These are phyloP conservation scores for Gastrodia elata DNA, from an alignment of 106 monocot genomes.

Conservation along the genomic window DNA sequence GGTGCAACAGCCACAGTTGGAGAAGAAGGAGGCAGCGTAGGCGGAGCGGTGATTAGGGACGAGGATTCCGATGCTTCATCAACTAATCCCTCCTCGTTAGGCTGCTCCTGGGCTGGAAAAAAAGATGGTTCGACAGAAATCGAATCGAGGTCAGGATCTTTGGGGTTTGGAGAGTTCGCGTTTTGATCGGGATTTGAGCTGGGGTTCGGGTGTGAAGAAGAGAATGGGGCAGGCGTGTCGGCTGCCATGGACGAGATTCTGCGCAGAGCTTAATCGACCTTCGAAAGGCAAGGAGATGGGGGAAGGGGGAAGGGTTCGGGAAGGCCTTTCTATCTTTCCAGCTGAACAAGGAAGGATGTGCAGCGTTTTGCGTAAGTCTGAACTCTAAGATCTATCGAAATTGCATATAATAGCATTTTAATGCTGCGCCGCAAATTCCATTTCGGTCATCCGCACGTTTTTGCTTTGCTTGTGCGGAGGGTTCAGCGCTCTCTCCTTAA, in stretches of 20 bases:
- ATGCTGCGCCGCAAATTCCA: too few species aligned
- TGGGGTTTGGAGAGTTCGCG: background rate
- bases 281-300: too few species aligned
- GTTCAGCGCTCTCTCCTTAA: too few species aligned
- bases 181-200: constrained; percentile 1
- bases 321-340: too few species aligned
- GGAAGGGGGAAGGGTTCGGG: too few species aligned
- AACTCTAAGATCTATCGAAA: too few species aligned
- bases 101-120: background rate
- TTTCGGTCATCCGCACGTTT: too few species aligned
- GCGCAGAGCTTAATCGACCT: background rate
- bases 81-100: background rate
- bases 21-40: background rate
- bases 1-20: background rate
- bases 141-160: constrained; percentile 6
- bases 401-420: too few species aligned
- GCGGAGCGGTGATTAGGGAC: background rate
- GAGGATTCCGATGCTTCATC: background rate
- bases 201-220: background rate
- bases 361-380: too few species aligned
- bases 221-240: background rate
- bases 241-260: constrained; percentile 8
- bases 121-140: background rate
- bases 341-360: too few species aligned
- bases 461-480: too few species aligned